phyloP scores from a whole-genome alignment of 225 moss, liverwort and hornwort genomes.

The Sphagnum contortum region DNA sequence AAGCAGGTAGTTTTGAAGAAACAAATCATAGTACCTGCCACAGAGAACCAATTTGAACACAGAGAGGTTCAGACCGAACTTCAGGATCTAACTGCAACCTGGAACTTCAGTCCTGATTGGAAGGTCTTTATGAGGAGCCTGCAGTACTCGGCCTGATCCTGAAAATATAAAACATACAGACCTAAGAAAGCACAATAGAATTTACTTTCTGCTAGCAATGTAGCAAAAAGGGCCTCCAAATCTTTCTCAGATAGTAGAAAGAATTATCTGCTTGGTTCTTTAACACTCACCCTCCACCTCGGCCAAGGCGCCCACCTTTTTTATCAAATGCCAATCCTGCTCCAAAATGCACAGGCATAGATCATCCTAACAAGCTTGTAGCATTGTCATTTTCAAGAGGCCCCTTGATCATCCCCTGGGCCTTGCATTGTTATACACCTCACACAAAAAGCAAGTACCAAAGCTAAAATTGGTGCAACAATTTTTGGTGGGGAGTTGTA shows the following conservation, averaged over 20 bases:
- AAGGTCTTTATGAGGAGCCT: background rate
- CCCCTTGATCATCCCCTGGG: too few relatives aligned
- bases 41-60: background rate
- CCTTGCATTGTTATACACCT: too few relatives aligned
- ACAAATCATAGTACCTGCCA: conserved; percentile 83
- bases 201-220: too few relatives aligned
- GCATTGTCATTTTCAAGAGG: background rate
- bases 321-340: conserved; percentile 87
- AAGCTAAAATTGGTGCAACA: too few relatives aligned
- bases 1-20: conserved; percentile 72
- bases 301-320: conserved; percentile 80
- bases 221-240: too few relatives aligned
- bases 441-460: too few relatives aligned
- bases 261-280: too few relatives aligned
- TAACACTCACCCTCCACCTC: conserved; percentile 85
- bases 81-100: too few relatives aligned
- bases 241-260: too few relatives aligned
- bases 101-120: background rate
- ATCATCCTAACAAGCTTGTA: background rate
- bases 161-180: background rate
- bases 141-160: background rate
- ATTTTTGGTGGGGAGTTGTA: background rate
- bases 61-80: too few relatives aligned
- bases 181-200: too few relatives aligned
- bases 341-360: background rate